A percentile compares a stretch with the other conserved stretches of the same genome.
phyloP scores from a whole-genome alignment of 2,329 filamentous ascomycete genomes.

The Pseudocercospora musae region DNA sequence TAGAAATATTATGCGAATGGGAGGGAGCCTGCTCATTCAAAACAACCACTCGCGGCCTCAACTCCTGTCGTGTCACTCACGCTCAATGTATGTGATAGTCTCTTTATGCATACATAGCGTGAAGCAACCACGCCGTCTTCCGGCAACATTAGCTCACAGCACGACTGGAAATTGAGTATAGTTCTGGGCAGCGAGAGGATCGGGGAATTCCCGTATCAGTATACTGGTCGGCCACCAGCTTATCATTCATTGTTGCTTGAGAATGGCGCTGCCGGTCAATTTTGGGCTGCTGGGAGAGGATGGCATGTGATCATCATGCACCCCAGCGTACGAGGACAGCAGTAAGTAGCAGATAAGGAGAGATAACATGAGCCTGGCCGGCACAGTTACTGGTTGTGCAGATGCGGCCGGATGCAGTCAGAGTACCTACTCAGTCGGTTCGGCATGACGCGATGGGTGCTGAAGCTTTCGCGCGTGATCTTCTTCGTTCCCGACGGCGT shows the following conservation, averaged over 20 bases:
- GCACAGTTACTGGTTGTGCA: background rate
- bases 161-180: no score
- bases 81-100: no score
- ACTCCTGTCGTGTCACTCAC: no score
- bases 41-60: no score
- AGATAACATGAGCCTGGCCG: background rate
- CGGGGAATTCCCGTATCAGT: no score
- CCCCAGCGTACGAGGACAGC: background rate
- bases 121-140: no score
- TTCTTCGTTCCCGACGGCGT: background rate
- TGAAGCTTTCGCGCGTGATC: background rate
- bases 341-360: background rate
- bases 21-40: no score
- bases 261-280: background rate
- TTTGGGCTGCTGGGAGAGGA: background rate
- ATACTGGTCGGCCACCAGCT: background rate
- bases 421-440: background rate
- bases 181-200: no score
- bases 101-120: no score
- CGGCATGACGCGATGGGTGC: background rate
- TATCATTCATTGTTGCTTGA: no score
- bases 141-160: no score
- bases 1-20: background rate
- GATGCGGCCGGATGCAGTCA: background rate
- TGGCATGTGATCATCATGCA: slow-evolving; percentile 2